A percentile compares a stretch with the other conserved stretches of the same genome.
These are phyloP conservation scores for Amanita exitialis DNA, from an alignment of 768 basidiomycete genomes.

Conservation along the genomic window DNA sequence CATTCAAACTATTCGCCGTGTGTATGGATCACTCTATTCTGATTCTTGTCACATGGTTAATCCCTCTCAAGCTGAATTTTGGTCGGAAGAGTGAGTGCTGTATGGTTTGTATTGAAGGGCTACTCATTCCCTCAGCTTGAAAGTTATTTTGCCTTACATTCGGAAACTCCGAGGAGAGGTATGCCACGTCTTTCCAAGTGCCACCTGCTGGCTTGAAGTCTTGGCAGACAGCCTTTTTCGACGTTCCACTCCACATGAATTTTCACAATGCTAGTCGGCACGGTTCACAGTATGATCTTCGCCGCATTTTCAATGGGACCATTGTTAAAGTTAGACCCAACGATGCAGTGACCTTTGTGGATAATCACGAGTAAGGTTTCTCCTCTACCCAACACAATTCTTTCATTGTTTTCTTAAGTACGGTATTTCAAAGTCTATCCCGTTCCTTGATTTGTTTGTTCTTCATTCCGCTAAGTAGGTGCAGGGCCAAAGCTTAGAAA, in stretches of 20 bases:
- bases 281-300: slow-evolving; percentile 62
- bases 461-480: slow-evolving; percentile 21
- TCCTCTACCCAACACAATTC: background rate
- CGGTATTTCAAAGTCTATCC: slow-evolving; percentile 31
- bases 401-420: slow-evolving; percentile 21
- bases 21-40: slow-evolving; percentile 19
- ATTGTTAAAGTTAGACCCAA: slow-evolving; percentile 58
- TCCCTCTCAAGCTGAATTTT: slow-evolving; percentile 61
- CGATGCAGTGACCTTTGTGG: slow-evolving; percentile 85
- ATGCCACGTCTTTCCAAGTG: slow-evolving; percentile 1
- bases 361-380: slow-evolving; percentile 73
- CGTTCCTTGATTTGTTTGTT: background rate
- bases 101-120: background rate
- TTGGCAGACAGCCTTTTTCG: slow-evolving; percentile 75
- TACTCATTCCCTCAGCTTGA: slow-evolving; percentile 25
- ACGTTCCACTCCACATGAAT: slow-evolving; percentile 83
- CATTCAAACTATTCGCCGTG: slow-evolving; percentile 48
- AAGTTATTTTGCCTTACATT: slow-evolving; percentile 46
- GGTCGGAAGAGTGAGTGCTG: slow-evolving; percentile 55
- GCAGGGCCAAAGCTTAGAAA: slow-evolving; percentile 66
- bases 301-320: slow-evolving; percentile 61
- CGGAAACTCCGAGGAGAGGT: slow-evolving; percentile 59
- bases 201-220: background rate
- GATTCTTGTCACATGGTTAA: background rate
- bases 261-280: slow-evolving; percentile 68